Conservation (phyloP, 1,284 basidiomycete species). For the Pascua guehoae region DNA sequence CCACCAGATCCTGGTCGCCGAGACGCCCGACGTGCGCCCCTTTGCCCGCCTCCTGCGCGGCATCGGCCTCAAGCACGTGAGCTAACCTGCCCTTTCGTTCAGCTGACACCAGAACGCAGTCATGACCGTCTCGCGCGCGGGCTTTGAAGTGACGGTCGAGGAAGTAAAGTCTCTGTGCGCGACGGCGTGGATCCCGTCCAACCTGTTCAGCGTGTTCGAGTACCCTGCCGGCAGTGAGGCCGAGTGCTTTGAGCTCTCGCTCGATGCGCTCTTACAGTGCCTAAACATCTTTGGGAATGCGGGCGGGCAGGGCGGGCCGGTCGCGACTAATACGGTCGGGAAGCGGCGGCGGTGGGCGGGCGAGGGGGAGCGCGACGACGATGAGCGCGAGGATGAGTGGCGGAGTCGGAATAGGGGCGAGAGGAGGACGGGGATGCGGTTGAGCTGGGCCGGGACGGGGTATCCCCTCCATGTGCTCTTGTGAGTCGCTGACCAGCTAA, state of each 20-base stretch:
- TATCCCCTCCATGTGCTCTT: constrained; percentile 73
- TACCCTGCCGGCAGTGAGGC: constrained; percentile 49
- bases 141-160: constrained; percentile 80
- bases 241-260: constrained; percentile 72
- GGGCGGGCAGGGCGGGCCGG: constrained; percentile 17
- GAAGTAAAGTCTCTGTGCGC: constrained; percentile 74
- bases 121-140: constrained; percentile 64
- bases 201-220: constrained; percentile 71
- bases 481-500: constrained; percentile 55
- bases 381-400: constrained; percentile 43
- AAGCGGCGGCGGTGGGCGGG: constrained; percentile 47
- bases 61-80: constrained; percentile 69
- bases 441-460: constrained; percentile 75
- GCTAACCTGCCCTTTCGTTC: constrained; percentile 2
- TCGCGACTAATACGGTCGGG: constrained; percentile 2
- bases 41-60: constrained; percentile 70
- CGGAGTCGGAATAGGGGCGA: constrained; percentile 11
- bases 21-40: constrained; percentile 71
- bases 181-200: constrained; percentile 75
- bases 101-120: constrained; percentile 63
- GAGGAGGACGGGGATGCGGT: constrained; percentile 67
- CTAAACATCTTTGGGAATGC: constrained; percentile 89
- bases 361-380: constrained; percentile 51
- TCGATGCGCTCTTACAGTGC: constrained; percentile 78
- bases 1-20: constrained; percentile 69